Conservation (phyloP, 2,329 filamentous ascomycete species). For the Seiridium cupressi region DNA sequence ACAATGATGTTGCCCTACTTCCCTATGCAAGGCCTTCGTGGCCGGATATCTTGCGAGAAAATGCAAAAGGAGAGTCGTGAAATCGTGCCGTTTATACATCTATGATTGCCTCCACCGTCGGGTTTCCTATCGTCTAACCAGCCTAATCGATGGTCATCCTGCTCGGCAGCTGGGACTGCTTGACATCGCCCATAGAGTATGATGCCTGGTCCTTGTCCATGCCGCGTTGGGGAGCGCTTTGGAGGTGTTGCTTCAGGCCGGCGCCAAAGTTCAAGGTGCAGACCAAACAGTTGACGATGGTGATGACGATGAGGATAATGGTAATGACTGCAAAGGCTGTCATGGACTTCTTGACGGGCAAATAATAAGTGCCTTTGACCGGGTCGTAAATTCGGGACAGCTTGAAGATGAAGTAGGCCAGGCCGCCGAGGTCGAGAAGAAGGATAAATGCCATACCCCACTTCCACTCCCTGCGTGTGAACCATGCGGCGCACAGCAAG, state of each 20-base stretch:
- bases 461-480: conserved; percentile 80
- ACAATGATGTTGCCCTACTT: not conserved
- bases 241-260: conserved; percentile 84
- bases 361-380: conserved; percentile 59
- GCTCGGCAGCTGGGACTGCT: conserved; percentile 47
- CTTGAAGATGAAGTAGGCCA: conserved; percentile 98
- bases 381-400: conserved; percentile 89
- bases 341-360: conserved; percentile 77
- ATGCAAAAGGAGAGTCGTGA: conserved; percentile 13
- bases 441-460: conserved; percentile 76
- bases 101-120: not conserved
- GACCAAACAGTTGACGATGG: conserved; percentile 81
- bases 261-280: conserved; percentile 90
- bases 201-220: conserved; percentile 54
- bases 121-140: conserved; percentile 17
- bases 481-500: conserved; percentile 79
- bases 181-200: conserved; percentile 58
- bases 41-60: conserved; percentile 14
- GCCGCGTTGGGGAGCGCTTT: conserved; percentile 44
- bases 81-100: conserved; percentile 13
- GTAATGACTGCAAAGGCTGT: conserved; percentile 95
- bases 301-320: conserved; percentile 81
- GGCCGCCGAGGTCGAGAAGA: conserved; percentile 80
- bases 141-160: conserved; percentile 60
- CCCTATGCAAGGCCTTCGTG: conserved; percentile 5